Evolutionary conservation across 2,329 filamentous ascomycete species (phyloP).

Genomic region (Phyllosticta capitalensis): DNA sequence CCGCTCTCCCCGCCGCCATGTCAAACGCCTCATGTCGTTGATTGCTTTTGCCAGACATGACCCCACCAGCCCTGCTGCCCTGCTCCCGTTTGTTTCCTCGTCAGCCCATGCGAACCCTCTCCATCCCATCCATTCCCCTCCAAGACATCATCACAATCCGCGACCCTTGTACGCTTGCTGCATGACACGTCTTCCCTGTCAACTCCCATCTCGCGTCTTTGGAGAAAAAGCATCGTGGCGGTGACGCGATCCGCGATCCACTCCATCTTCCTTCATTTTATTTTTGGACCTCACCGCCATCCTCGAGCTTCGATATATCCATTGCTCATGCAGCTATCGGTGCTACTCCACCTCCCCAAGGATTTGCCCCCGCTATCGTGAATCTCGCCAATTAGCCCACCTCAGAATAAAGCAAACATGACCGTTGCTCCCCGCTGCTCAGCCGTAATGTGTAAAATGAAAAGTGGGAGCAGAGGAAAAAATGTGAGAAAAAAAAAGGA

Average conservation of each 20-base stretch:
- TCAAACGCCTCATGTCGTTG: background rate
- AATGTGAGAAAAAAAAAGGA: background rate
- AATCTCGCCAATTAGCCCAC: background rate
- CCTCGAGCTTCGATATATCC: background rate
- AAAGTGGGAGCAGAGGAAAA: constrained; percentile 10
- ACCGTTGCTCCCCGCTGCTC: background rate
- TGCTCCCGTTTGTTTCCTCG: background rate
- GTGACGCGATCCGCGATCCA: background rate
- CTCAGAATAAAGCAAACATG: background rate
- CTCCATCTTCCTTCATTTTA: background rate
- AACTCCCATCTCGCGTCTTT: background rate
- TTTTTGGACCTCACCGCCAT: background rate
- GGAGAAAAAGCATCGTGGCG: background rate
- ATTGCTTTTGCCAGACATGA: background rate
- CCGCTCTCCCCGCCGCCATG: background rate
- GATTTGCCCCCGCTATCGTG: background rate
- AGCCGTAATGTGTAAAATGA: constrained; percentile 1
- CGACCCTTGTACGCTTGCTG: background rate
- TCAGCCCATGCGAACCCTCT: background rate
- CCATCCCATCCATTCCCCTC: background rate
- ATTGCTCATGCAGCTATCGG: background rate
- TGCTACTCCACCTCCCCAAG: background rate
- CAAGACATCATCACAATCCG: background rate
- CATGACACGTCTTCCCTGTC: background rate
- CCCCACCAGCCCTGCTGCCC: background rate